These are phyloP conservation scores for Sporothrix pseudoabietina DNA, from an alignment of 2,329 filamentous ascomycete genomes.

Conservation along the genomic window DNA sequence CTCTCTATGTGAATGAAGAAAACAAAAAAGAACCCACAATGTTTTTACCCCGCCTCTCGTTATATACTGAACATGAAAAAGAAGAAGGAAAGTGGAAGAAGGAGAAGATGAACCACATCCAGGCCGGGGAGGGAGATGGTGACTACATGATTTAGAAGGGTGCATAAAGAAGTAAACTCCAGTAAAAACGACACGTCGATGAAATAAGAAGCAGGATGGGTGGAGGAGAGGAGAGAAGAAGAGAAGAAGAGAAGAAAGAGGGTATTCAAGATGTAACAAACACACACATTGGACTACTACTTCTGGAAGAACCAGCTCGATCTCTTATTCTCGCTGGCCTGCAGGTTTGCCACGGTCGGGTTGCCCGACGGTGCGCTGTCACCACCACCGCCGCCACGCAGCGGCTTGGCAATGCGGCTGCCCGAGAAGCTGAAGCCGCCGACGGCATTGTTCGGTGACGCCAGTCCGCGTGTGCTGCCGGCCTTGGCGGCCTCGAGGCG, in stretches of 20 bases:
- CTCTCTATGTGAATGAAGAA: conserved; percentile 25
- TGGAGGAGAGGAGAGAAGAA: background rate
- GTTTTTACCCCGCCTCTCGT: conserved; percentile 24
- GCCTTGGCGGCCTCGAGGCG: conserved; percentile 93
- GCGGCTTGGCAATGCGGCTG: conserved; percentile 69
- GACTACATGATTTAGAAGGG: background rate
- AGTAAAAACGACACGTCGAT: conserved; percentile 7
- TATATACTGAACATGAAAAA: conserved; percentile 25
- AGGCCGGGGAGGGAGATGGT: conserved; percentile 16
- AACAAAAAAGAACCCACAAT: conserved; percentile 11
- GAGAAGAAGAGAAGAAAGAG: background rate
- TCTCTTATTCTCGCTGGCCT: conserved; percentile 67
- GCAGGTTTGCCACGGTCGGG: conserved; percentile 60
- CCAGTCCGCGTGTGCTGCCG: conserved; percentile 82
- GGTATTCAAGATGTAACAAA: conserved; percentile 1
- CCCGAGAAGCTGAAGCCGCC: conserved; percentile 74
- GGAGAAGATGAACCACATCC: conserved; percentile 8
- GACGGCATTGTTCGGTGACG: conserved; percentile 56
- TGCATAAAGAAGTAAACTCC: conserved; percentile 1
- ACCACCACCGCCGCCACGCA: conserved; percentile 63
- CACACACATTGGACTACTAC: conserved; percentile 26
- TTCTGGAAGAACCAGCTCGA: conserved; percentile 51
- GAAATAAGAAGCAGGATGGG: background rate
- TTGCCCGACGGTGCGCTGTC: conserved; percentile 50
- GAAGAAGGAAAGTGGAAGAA: background rate